phyloP scores from a whole-genome alignment of 306 rosid species.

The Gleditsia sinensis region DNA sequence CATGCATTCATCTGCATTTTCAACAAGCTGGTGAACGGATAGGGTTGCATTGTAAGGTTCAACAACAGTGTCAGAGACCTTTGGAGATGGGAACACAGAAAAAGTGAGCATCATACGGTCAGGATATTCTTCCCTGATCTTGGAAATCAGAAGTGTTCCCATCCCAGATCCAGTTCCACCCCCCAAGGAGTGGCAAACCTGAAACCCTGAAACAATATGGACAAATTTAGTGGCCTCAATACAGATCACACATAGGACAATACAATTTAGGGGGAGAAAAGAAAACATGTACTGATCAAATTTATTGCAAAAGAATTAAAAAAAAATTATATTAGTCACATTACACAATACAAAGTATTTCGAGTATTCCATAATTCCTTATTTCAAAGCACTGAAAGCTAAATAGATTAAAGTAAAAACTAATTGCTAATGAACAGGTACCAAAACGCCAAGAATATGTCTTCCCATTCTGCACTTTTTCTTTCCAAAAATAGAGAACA shows the following conservation, averaged over 20 bases:
- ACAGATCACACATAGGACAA: background rate
- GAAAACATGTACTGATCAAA: background rate
- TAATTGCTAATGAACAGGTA: background rate
- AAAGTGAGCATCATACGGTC: conserved; percentile 72
- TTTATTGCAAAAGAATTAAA: background rate
- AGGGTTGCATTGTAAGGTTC: conserved; percentile 71
- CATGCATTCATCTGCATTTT: conserved; percentile 72
- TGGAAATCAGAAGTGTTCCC: conserved; percentile 66
- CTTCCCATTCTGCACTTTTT: background rate
- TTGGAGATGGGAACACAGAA: conserved; percentile 67
- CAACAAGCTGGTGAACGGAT: conserved; percentile 66
- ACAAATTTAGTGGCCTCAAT: background rate
- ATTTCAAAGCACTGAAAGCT: background rate
- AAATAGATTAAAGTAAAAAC: background rate
- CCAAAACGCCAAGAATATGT: background rate
- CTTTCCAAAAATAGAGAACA: background rate
- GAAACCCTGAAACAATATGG: conserved; percentile 46
- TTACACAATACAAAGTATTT: no score
- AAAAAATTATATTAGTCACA: no score
- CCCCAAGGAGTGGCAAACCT: conserved; percentile 69
- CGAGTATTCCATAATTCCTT: background rate
- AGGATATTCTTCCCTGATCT: conserved; percentile 69
- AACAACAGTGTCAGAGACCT: conserved; percentile 67
- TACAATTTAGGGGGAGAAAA: background rate
- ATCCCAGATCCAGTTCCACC: conserved; percentile 74